phyloP scores from a whole-genome alignment of 2,329 filamentous ascomycete genomes.

The Fusarium sororula region DNA sequence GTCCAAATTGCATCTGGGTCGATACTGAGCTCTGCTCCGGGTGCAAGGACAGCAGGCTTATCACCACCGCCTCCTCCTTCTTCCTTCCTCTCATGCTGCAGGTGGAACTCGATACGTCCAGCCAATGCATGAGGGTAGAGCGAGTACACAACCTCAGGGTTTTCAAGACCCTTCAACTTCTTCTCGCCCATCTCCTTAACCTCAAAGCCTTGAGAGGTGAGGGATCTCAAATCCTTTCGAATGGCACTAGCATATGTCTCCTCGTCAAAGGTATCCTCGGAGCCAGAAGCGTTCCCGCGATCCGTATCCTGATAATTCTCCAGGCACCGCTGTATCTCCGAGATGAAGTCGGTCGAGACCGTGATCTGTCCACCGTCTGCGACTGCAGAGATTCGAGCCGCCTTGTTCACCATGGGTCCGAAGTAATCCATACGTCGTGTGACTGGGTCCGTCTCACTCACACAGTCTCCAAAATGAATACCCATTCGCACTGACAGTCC shows the following conservation, averaged over 20 bases:
- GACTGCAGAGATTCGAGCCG: conserved; percentile 90
- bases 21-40: conserved; percentile 74
- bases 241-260: conserved; percentile 80
- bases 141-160: conserved; percentile 93
- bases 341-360: conserved; percentile 96
- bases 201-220: conserved; percentile 93
- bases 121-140: conserved; percentile 92
- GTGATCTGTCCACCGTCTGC: conserved; percentile 97
- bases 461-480: conserved; percentile 92
- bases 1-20: conserved; percentile 88
- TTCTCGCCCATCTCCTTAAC: conserved; percentile 96
- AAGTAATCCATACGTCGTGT: conserved; percentile 99
- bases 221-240: conserved; percentile 83
- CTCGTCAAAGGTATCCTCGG: conserved; percentile 75
- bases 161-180: conserved; percentile 96
- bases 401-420: conserved; percentile 98
- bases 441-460: conserved; percentile 95
- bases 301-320: conserved; percentile 91
- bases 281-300: conserved; percentile 71
- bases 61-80: conserved; percentile 56
- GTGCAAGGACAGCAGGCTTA: conserved; percentile 69
- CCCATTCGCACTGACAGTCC: conserved; percentile 97
- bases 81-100: conserved; percentile 56
- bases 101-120: conserved; percentile 78
- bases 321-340: conserved; percentile 90